Percentiles rank a stretch among this genome's conserved stretches.
Evolutionary conservation across 2,329 filamentous ascomycete genomes (phyloP).

Genomic region (Colletotrichum sp.): DNA sequence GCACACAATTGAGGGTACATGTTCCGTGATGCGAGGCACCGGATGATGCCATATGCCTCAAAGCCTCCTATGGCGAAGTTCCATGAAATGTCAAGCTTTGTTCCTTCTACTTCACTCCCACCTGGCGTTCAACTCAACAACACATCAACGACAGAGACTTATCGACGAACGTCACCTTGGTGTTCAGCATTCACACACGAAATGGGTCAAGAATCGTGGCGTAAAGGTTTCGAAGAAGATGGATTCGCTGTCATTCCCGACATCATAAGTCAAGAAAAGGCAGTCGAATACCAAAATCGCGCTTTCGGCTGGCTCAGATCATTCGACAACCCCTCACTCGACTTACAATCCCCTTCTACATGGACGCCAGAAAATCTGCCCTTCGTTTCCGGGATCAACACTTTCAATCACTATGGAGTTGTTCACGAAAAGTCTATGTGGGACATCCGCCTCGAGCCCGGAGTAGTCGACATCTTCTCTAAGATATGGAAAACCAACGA

Average conservation of each 20-base stretch:
- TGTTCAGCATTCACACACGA: rapidly evolving
- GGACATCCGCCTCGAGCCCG: constrained; percentile 40
- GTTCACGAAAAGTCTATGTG: constrained; percentile 46
- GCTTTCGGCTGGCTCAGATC: constrained; percentile 25
- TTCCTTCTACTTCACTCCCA: rapidly evolving
- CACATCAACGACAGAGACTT: not conserved
- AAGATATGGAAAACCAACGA: constrained; percentile 44
- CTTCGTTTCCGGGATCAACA: constrained; percentile 28
- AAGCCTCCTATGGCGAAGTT: rapidly evolving
- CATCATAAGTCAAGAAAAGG: constrained; percentile 44
- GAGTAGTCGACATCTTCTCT: constrained; percentile 41
- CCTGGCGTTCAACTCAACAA: rapidly evolving
- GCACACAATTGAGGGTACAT: not conserved
- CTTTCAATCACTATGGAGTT: constrained; percentile 30
- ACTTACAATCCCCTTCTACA: constrained; percentile 33
- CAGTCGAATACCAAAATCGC: constrained; percentile 35
- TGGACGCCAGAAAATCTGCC: constrained; percentile 41
- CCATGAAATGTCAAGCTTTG: rapidly evolving
- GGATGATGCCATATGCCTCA: not conserved
- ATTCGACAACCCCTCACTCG: constrained; percentile 23
- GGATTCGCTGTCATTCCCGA: constrained; percentile 52
- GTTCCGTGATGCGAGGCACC: not conserved
- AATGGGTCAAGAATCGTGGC: constrained; percentile 29
- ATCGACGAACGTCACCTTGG: not conserved
- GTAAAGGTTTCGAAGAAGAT: constrained; percentile 35